phyloP scores from a whole-genome alignment of 108 stramenopile species.

The Bacterosira constricta region DNA sequence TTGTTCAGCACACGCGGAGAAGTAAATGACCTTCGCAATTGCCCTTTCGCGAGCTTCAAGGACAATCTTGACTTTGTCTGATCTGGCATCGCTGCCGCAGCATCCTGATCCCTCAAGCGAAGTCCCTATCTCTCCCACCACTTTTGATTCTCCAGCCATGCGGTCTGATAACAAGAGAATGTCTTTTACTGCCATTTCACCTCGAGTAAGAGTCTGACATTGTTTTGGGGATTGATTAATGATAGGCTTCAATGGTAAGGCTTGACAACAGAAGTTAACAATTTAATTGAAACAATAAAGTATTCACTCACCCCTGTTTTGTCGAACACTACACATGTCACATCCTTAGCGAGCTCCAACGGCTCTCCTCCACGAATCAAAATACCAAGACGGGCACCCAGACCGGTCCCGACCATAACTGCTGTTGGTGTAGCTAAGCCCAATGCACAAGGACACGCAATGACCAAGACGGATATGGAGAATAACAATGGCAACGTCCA shows the following conservation, averaged over 20 bases:
- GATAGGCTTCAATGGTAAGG: conserved; percentile 14
- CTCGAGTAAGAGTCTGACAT: conserved; percentile 30
- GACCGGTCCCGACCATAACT: conserved; percentile 86
- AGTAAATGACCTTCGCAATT: conserved; percentile 46
- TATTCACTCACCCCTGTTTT: conserved; percentile 81
- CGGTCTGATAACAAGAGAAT: conserved; percentile 46
- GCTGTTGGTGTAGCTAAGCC: conserved; percentile 92
- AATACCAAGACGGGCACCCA: conserved; percentile 84
- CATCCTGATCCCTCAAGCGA: not conserved
- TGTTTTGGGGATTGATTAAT: too few species aligned
- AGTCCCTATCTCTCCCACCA: not conserved
- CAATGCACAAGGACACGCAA: conserved; percentile 94
- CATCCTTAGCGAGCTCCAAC: conserved; percentile 67
- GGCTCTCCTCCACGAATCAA: conserved; percentile 90
- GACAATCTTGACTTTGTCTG: not conserved
- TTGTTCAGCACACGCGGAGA: conserved; percentile 61
- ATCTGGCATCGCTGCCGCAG: not conserved
- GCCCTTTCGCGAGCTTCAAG: conserved; percentile 29
- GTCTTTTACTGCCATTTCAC: conserved; percentile 41
- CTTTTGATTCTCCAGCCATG: not conserved
- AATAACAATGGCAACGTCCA: conserved; percentile 82
- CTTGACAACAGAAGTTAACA: too few species aligned
- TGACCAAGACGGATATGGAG: conserved; percentile 81
- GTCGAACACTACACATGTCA: conserved; percentile 83
- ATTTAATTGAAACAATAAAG: too few species aligned